Conservation (phyloP, 164 flowering plant genomes). For the Cinnamomum micranthum region DNA sequence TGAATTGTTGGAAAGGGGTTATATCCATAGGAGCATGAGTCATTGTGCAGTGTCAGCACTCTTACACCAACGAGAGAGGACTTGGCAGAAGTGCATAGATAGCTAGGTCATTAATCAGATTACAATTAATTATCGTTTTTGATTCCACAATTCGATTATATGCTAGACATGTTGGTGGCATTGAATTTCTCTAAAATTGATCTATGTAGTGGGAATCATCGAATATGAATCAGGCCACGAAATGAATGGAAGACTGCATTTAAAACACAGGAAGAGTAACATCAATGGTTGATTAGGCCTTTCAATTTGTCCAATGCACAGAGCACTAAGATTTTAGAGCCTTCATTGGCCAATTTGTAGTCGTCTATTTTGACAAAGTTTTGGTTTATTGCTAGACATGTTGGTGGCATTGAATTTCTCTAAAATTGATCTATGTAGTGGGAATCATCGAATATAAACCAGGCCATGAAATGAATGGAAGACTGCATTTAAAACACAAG, state of each 20-base stretch:
- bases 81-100: background rate
- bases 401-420: background rate
- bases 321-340: no score
- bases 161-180: background rate
- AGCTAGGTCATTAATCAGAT: background rate
- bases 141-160: background rate
- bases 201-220: background rate
- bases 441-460: background rate
- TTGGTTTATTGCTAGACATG: background rate
- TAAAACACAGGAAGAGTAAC: background rate
- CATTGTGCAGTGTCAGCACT: background rate
- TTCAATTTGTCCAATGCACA: background rate
- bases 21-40: background rate
- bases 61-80: background rate
- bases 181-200: background rate
- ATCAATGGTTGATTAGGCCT: background rate
- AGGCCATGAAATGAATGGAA: background rate
- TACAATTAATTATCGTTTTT: background rate
- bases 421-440: background rate
- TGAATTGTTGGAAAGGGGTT: background rate
- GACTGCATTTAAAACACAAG: background rate
- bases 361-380: background rate
- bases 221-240: background rate
- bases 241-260: background rate
- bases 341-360: background rate